Percentiles rank a stretch among this genome's conserved stretches.
Conservation (phyloP, 805 yeast genomes). For the Lipomyces chichibuensis region DNA sequence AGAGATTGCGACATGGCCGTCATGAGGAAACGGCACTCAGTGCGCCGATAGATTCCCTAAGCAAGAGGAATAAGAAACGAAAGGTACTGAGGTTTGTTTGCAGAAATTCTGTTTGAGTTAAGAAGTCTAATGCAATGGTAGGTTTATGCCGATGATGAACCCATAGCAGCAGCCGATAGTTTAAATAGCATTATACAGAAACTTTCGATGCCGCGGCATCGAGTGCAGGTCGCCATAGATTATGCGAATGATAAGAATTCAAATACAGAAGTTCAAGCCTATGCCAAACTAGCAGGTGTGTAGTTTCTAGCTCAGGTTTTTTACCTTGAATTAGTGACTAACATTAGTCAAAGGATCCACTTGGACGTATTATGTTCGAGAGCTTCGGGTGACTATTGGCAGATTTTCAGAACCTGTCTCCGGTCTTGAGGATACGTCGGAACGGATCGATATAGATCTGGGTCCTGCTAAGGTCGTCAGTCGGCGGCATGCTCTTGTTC, state of each 20-base stretch:
- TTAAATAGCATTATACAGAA: slow-evolving; percentile 56
- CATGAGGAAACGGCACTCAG: slow-evolving; percentile 7
- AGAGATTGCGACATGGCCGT: slow-evolving; percentile 23
- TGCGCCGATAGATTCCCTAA: slow-evolving; percentile 13
- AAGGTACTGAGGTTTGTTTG: slow-evolving; percentile 15
- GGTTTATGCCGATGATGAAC: slow-evolving; percentile 23
- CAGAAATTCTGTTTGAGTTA: not conserved
- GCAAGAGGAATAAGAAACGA: slow-evolving; percentile 27
- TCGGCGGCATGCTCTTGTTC: slow-evolving; percentile 83
- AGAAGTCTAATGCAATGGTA: not conserved
- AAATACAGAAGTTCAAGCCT: slow-evolving; percentile 86
- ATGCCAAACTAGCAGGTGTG: slow-evolving; percentile 90
- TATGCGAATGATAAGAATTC: slow-evolving; percentile 74
- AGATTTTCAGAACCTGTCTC: slow-evolving; percentile 60
- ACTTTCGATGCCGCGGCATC: slow-evolving; percentile 70
- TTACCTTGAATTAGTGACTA: not conserved
- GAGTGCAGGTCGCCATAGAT: slow-evolving; percentile 70
- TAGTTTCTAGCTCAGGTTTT: not conserved
- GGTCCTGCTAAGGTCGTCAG: slow-evolving; percentile 98
- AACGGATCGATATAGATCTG: slow-evolving; percentile 73
- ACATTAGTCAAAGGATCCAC: slow-evolving; percentile 44
- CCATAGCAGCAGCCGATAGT: slow-evolving; percentile 24
- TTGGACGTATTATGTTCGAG: slow-evolving; percentile 94
- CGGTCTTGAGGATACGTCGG: slow-evolving; percentile 39
- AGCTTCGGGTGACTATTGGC: slow-evolving; percentile 77